Percentiles rank a stretch among this genome's conserved stretches.
phyloP scores from a whole-genome alignment of 768 basidiomycete genomes.

The Lentinus tigrinus region DNA sequence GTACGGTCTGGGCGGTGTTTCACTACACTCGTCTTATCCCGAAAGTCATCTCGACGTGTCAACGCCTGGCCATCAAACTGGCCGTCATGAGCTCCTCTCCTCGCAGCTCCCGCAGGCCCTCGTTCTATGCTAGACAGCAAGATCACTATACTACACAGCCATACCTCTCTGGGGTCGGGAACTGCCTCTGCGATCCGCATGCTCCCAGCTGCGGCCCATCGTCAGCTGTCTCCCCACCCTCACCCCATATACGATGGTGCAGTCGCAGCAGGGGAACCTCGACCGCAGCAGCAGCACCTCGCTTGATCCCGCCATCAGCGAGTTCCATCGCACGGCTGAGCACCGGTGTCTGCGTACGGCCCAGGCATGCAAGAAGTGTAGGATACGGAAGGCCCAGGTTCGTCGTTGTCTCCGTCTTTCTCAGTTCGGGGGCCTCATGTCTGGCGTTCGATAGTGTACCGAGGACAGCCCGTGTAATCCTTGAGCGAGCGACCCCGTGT shows the following conservation, averaged over 20 bases:
- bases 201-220: background rate
- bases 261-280: background rate
- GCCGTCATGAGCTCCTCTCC: background rate
- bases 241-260: background rate
- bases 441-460: constrained; percentile 48
- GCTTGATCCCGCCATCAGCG: constrained; percentile 61
- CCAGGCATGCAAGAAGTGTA: constrained; percentile 76
- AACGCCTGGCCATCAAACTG: background rate
- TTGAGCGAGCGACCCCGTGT: constrained; percentile 31
- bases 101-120: background rate
- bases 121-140: constrained; percentile 4
- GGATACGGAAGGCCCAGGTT: constrained; percentile 73
- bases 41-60: constrained; percentile 3
- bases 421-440: background rate
- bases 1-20: constrained; percentile 11
- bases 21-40: constrained; percentile 2
- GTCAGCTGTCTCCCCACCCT: background rate
- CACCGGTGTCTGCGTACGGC: constrained; percentile 66
- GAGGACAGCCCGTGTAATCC: constrained; percentile 73
- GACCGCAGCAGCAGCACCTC: constrained; percentile 33
- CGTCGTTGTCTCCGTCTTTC: constrained; percentile 13
- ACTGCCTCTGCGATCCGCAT: background rate
- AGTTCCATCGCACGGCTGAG: constrained; percentile 63
- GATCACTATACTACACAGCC: background rate
- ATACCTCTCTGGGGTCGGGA: background rate